These are phyloP conservation scores for Mrakia hoshinonis DNA, from an alignment of 768 basidiomycete genomes.

Conservation along the genomic window DNA sequence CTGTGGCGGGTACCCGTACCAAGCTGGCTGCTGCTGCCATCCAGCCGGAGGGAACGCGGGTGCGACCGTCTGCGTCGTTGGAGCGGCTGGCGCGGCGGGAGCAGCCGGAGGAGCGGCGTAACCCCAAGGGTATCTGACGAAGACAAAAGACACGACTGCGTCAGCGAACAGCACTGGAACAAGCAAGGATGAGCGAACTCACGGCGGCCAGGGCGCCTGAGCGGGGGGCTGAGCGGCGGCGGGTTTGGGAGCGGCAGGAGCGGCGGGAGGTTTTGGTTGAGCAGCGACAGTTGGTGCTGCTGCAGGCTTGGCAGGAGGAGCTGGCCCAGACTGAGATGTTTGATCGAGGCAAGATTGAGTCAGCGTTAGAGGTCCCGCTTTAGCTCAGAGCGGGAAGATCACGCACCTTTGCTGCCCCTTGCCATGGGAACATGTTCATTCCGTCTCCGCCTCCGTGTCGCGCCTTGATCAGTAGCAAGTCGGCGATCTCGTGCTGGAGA, in stretches of 20 bases:
- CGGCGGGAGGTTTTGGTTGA: neutral
- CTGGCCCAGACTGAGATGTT: neutral
- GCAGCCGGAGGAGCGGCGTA: neutral
- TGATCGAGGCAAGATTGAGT: neutral
- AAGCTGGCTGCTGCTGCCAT: neutral
- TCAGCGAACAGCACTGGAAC: neutral
- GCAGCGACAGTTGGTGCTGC: neutral
- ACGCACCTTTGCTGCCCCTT: slow-evolving; percentile 12
- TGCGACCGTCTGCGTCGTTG: neutral
- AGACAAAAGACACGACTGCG: neutral
- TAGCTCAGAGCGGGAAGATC: neutral
- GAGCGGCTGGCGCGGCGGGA: neutral
- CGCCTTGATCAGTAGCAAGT: slow-evolving; percentile 17
- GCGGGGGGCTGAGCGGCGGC: neutral
- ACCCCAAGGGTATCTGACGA: neutral
- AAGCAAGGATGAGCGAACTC: neutral
- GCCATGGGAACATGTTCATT: slow-evolving; percentile 21
- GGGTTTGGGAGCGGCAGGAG: neutral
- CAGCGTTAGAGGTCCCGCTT: too few species aligned
- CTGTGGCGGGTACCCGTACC: too few species aligned
- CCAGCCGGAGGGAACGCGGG: neutral
- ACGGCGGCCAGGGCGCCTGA: neutral
- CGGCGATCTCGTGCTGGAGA: slow-evolving; percentile 22
- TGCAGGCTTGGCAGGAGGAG: neutral
- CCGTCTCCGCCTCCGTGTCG: slow-evolving; percentile 22